Evolutionary conservation across 2,329 filamentous ascomycete species (phyloP).

Genomic region (Dendrostoma leiphaemia): DNA sequence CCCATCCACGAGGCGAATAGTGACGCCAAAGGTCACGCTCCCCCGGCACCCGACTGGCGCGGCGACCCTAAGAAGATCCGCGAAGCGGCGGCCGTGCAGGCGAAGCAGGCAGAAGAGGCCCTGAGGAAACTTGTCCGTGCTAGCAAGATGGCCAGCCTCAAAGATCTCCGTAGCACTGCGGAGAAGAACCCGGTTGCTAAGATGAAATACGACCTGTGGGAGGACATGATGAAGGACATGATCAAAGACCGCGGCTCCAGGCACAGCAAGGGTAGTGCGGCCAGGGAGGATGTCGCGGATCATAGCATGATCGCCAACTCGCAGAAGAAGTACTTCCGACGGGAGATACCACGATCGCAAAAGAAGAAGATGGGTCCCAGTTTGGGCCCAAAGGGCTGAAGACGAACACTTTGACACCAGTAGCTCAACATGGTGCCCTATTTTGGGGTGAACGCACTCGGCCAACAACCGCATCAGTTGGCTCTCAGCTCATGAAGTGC

Average conservation of each 20-base stretch:
- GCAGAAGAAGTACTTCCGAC: slow-evolving; percentile 50
- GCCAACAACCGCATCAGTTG: too few relatives aligned
- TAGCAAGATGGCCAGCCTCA: slow-evolving; percentile 63
- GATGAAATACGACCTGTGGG: slow-evolving; percentile 59
- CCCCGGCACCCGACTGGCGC: slow-evolving; percentile 26
- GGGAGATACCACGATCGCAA: slow-evolving; percentile 48
- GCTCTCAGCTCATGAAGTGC: too few relatives aligned
- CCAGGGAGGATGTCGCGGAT: slow-evolving; percentile 52
- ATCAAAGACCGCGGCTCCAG: slow-evolving; percentile 33
- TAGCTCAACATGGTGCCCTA: background rate
- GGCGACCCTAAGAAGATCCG: slow-evolving; percentile 57
- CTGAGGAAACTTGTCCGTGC: slow-evolving; percentile 58
- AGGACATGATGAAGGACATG: slow-evolving; percentile 57
- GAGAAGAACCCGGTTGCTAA: slow-evolving; percentile 51
- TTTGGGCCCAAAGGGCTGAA: slow-evolving; percentile 25
- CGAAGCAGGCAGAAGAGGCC: slow-evolving; percentile 62
- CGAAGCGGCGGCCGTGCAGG: slow-evolving; percentile 57
- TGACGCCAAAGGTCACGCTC: slow-evolving; percentile 19
- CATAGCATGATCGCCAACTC: slow-evolving; percentile 65
- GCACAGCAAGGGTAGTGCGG: slow-evolving; percentile 19
- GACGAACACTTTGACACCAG: background rate
- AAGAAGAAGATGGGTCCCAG: slow-evolving; percentile 33
- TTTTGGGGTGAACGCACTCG: too few relatives aligned
- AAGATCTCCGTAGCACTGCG: slow-evolving; percentile 58
- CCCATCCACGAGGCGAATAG: slow-evolving; percentile 22